Evolutionary conservation across 169 alveolate genomes (phyloP), one percentile per base, ranked within the genome.

Genomic region (Cardiosporidium cionae): DNA sequence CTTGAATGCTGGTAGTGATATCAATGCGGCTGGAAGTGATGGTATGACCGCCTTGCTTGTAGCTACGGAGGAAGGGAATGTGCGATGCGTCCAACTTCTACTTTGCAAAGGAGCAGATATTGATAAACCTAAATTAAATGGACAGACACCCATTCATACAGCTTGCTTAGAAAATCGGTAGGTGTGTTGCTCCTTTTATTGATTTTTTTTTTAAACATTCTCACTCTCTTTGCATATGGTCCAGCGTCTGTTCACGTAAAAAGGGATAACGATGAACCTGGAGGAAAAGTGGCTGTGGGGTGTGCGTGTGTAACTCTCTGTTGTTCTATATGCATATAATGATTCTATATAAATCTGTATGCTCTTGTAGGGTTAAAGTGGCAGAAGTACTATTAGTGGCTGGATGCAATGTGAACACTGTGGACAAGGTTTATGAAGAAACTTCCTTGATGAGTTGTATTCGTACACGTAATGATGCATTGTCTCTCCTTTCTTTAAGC

Each of bases 381-480:
- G n/a, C n/a, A n/a, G n/a, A n/a, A n/a, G n/a, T n/a, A n/a, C n/a
- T n/a, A n/a, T n/a, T n/a, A n/a, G n/a, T n/a, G n/a, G n/a, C n/a
- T n/a, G n/a, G 81, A 28, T 90, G 87, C 37, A 80, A 86, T 65
- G 75, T 84, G 27, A 86, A 88, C 70, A 68, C 80, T 7, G 82
- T 80, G 52, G 93, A 86, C 62, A 76, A 80, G 65, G 71, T 81
- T 3, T 80, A 80, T 72, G 93, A 92, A 16, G 95, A 90, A 68
- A 84, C 92, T 33, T 92, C 95, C 29, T 74, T 90, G 32, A 87
- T 90, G 88, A 81, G 89, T n/a, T 81, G 89, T 36, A 87, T 90
- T 52, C 82, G 91, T 0, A 74, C 91, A 65, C 78, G 95, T 31
- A 90, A 90, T 68, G 93, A 88, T 71, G 74, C 67, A 7, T 63